These are phyloP conservation scores for Mycena leptocephala DNA, from an alignment of 768 basidiomycete genomes.

Conservation along the genomic window DNA sequence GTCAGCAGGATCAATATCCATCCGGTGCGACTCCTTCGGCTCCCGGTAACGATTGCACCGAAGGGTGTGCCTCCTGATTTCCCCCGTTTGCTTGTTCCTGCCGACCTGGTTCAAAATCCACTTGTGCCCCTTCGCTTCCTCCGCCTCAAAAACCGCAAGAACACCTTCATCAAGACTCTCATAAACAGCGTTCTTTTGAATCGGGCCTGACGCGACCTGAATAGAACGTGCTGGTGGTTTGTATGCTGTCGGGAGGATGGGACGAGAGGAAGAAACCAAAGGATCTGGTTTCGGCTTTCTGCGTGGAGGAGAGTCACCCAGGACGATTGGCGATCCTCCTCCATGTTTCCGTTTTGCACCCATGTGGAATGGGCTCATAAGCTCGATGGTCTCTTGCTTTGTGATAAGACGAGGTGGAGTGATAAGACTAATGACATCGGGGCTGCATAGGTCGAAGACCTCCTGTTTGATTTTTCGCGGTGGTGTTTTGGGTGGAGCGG, in stretches of 20 bases:
- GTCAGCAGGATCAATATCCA: conserved; percentile 26
- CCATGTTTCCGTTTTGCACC: neutral
- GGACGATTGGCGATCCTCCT: neutral
- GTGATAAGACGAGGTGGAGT: conserved; percentile 3
- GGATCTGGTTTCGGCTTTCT: neutral
- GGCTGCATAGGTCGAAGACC: neutral
- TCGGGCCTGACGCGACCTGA: neutral
- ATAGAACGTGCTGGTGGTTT: neutral
- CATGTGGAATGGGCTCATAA: neutral
- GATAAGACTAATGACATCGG: neutral
- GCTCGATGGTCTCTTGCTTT: neutral
- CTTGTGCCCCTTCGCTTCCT: conserved; percentile 16
- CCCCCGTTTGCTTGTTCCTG: neutral
- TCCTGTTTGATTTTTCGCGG: neutral
- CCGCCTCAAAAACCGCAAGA: neutral
- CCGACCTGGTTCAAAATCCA: neutral
- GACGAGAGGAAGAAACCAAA: neutral
- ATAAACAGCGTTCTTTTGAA: neutral
- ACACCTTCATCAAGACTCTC: neutral
- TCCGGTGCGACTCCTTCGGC: neutral
- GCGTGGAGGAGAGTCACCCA: neutral
- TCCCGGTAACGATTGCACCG: conserved; percentile 20
- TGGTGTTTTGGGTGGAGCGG: neutral
- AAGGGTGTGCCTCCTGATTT: neutral
- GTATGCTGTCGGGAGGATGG: neutral